Conservation (phyloP, 768 basidiomycete genomes). For the Mrakia hoshinonis region DNA sequence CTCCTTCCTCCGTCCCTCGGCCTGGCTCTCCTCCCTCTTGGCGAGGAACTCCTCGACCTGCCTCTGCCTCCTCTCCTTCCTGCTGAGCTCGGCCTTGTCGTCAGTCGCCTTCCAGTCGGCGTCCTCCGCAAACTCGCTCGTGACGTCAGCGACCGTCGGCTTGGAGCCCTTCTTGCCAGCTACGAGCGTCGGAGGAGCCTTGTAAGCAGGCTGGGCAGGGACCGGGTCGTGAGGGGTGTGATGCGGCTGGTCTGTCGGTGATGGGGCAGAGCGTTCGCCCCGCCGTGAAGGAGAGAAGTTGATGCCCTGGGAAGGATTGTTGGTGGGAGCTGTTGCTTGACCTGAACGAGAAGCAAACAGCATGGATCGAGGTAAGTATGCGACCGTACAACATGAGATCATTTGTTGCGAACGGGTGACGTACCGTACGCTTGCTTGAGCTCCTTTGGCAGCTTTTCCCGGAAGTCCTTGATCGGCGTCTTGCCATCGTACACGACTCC, state of each 20-base stretch:
- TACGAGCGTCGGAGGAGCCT: neutral
- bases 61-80: slow-evolving; percentile 7
- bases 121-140: neutral
- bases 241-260: neutral
- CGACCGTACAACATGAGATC: neutral
- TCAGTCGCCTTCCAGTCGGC: neutral
- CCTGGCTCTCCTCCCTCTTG: neutral
- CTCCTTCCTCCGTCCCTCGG: too few relatives aligned
- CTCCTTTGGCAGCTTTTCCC: neutral
- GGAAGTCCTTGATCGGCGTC: neutral
- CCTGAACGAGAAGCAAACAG: too few relatives aligned
- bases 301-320: too few relatives aligned
- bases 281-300: too few relatives aligned
- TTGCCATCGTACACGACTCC: neutral
- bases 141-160: neutral
- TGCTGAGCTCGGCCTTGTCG: neutral
- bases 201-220: neutral
- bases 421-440: neutral
- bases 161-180: neutral
- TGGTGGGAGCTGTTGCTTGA: too few relatives aligned
- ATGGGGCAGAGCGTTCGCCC: neutral
- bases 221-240: neutral
- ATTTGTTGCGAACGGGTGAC: neutral
- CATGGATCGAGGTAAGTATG: too few relatives aligned
- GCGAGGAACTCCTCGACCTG: slow-evolving; percentile 7